Percentiles rank a stretch among this genome's conserved stretches.
These are phyloP conservation scores for Phyllosticta ampelicida DNA, from an alignment of 2,329 filamentous ascomycete species.

Conservation along the genomic window DNA sequence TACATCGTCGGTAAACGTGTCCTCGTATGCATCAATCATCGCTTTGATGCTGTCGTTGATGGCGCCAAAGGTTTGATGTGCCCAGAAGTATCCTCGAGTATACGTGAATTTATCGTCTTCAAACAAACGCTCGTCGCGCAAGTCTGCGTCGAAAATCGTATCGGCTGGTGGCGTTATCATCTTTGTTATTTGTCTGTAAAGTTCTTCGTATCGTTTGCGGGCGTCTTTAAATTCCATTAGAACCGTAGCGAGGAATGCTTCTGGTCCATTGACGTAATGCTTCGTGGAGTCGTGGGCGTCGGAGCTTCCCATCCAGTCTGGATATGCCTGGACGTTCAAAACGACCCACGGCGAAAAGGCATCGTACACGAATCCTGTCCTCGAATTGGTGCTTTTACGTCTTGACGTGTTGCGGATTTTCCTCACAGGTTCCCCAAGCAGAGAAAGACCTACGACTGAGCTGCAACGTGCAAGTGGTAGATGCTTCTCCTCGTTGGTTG, in stretches of 20 bases:
- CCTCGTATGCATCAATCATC: conserved; percentile 46
- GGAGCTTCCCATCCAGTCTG: conserved; percentile 47
- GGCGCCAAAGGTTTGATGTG: conserved; percentile 49
- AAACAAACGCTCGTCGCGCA: conserved; percentile 49
- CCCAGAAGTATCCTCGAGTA: conserved; percentile 52
- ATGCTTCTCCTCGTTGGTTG: conserved; percentile 31
- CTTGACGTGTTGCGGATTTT: conserved; percentile 41
- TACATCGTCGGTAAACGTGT: conserved; percentile 48
- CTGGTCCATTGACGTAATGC: conserved; percentile 49
- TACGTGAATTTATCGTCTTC: conserved; percentile 52
- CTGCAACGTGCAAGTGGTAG: conserved; percentile 50
- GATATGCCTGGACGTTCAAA: conserved; percentile 47
- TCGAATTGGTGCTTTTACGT: conserved; percentile 30
- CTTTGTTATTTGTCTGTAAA: conserved; percentile 47
- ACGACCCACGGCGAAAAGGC: conserved; percentile 52
- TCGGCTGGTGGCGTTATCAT: conserved; percentile 49
- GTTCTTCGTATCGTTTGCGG: conserved; percentile 45
- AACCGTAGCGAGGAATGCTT: conserved; percentile 50
- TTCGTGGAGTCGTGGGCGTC: conserved; percentile 46
- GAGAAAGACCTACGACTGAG: conserved; percentile 48
- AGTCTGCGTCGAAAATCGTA: conserved; percentile 48
- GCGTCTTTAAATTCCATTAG: conserved; percentile 52
- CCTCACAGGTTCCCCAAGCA: conserved; percentile 42
- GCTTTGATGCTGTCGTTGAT: conserved; percentile 50
- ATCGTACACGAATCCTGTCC: conserved; percentile 45